Evolutionary conservation across 2,329 filamentous ascomycete genomes (phyloP), one percentile per base, ranked within the genome.

Genomic region (Fusarium sp.): DNA sequence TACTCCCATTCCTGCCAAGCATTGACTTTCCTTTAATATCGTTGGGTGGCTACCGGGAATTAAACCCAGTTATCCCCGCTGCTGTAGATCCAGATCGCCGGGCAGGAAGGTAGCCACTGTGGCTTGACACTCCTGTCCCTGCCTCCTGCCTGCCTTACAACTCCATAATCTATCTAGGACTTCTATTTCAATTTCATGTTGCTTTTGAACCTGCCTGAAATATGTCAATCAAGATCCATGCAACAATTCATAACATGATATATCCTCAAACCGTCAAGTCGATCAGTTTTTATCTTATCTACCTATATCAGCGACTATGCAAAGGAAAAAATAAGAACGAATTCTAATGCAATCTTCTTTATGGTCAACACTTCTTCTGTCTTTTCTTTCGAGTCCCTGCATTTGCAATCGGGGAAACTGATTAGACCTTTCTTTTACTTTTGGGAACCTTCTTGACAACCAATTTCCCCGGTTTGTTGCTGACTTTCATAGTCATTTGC

Each of bases 1-100:
- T 27, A 16, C 23, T 51, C 45, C 51, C 54, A 56, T 50, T 53
- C 50, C 42, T 56, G 57, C 53, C 49, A 60, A 55, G 65, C 65
- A 68, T 68, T 56, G 59, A 65, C 64, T 68, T 68, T 60, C 43
- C 10, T 12, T 25, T 12, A 20, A 53, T 46, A 71, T 68, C 41
- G 58, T 37, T 18, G 34, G 18, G 34, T 69, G 61, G 66, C 61
- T 53, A 42, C 23, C 58, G 46, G 58, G 47, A 70, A 60, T 60
- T 57, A 71, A 71, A 46, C 37, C 23, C 14, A 13, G 45, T 40
- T 58, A 68, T 54, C 50, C 28, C 68, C 68, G 49, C 49, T 25
- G 49, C 48, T 28, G 64, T 59, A 51, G 64, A 69, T 69, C 64
- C 58, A 27, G 64, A 69, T 71, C 67, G 46, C n/a, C 43, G 49